Conservation (phyloP, 2,329 filamentous ascomycete species). For the Thelonectria discophora region DNA sequence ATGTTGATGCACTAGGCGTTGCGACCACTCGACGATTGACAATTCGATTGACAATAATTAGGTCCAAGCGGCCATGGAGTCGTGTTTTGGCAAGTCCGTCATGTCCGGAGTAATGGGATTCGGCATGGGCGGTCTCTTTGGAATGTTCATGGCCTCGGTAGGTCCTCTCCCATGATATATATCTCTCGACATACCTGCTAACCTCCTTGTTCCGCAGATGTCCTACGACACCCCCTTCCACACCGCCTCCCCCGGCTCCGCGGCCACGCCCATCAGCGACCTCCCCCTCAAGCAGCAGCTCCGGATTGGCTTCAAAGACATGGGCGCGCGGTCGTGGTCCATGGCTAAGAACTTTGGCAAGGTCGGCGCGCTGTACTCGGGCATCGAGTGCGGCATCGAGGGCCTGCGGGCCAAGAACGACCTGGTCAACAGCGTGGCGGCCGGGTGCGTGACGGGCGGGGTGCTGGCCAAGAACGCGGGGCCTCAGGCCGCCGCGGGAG, state of each 20-base stretch:
- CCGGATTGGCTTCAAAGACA: slow-evolving; percentile 87
- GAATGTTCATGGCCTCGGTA: slow-evolving; percentile 97
- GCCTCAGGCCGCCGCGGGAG: slow-evolving; percentile 85
- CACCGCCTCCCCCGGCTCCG: slow-evolving; percentile 52
- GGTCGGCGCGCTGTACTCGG: slow-evolving; percentile 88
- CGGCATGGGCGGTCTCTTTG: slow-evolving; percentile 91
- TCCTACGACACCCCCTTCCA: slow-evolving; percentile 94
- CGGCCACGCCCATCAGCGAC: slow-evolving; percentile 56
- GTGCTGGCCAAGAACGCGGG: slow-evolving; percentile 87
- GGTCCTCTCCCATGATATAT: slow-evolving; percentile 47
- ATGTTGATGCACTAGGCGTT: slow-evolving; percentile 35
- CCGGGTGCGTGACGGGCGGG: slow-evolving; percentile 91
- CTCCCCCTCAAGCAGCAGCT: slow-evolving; percentile 88
- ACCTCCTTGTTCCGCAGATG: slow-evolving; percentile 69
- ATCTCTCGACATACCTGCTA: slow-evolving; percentile 15
- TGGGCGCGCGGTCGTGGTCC: slow-evolving; percentile 84
- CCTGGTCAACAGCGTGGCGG: slow-evolving; percentile 83
- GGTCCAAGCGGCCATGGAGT: slow-evolving; percentile 90
- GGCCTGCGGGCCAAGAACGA: slow-evolving; percentile 94
- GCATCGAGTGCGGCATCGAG: slow-evolving; percentile 96
- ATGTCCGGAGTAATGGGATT: slow-evolving; percentile 95
- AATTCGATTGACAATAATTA: slow-evolving; percentile 51
- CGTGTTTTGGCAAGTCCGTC: slow-evolving; percentile 86
- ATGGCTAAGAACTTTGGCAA: slow-evolving; percentile 95
- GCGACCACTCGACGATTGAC: slow-evolving; percentile 11